Conservation (phyloP, 1,284 basidiomycete genomes). For the Moesziomyces parantarcticus region DNA sequence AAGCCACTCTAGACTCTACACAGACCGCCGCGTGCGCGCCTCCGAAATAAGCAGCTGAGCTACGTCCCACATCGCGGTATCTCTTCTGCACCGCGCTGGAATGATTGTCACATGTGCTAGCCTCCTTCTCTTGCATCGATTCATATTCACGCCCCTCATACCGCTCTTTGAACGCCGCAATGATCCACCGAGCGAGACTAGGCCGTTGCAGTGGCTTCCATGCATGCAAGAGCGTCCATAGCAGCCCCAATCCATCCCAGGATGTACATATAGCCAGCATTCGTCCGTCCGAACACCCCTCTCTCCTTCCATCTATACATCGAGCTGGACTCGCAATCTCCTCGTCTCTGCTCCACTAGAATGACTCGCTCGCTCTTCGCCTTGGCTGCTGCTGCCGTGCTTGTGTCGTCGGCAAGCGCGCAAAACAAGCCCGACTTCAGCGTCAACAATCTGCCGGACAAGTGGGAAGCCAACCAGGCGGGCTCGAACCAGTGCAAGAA, state of each 20-base stretch:
- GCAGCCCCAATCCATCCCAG: too few species aligned
- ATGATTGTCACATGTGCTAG: constrained; percentile 1
- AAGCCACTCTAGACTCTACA: constrained; percentile 3
- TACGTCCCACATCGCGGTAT: constrained; percentile 14
- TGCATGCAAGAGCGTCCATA: neutral
- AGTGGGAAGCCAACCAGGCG: constrained; percentile 59
- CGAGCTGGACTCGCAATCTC: neutral
- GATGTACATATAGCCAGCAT: neutral
- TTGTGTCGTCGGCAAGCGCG: constrained; percentile 7
- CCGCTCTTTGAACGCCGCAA: too few species aligned
- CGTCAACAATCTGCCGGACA: constrained; percentile 55
- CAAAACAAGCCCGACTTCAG: constrained; percentile 53
- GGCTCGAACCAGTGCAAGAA: constrained; percentile 61
- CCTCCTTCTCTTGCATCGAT: too few species aligned
- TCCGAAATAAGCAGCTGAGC: constrained; percentile 18
- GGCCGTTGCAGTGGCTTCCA: neutral
- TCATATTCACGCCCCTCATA: too few species aligned
- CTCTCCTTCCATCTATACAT: too few species aligned
- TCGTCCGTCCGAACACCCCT: too few species aligned
- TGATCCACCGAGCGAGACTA: too few species aligned
- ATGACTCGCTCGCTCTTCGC: constrained; percentile 24
- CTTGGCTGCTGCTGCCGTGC: constrained; percentile 9
- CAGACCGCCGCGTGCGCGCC: neutral
- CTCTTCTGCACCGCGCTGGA: constrained; percentile 4
- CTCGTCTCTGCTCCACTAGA: neutral